A percentile compares a stretch with the other conserved stretches of the same genome.
phyloP scores from a whole-genome alignment of 2,329 filamentous ascomycete genomes.

The Cladosporium sp. region DNA sequence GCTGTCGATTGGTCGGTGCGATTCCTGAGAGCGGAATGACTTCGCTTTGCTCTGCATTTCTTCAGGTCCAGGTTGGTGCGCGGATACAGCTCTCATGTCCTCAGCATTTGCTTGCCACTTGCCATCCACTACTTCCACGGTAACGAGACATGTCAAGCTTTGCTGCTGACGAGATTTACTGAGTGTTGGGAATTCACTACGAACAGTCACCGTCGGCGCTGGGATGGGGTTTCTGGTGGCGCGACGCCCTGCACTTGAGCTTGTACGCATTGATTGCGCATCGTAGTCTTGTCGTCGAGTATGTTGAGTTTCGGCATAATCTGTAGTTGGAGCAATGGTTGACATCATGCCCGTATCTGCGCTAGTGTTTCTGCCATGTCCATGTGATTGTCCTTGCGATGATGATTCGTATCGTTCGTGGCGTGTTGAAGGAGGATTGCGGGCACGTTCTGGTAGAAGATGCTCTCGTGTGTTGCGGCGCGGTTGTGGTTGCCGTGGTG shows the following conservation, averaged over 20 bases:
- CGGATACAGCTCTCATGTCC: slow-evolving; percentile 61
- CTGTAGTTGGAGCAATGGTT: slow-evolving; percentile 65
- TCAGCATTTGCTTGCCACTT: slow-evolving; percentile 88
- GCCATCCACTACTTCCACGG: slow-evolving; percentile 87
- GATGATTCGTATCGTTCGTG: slow-evolving; percentile 28
- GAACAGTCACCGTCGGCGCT: slow-evolving; percentile 84
- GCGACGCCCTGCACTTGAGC: slow-evolving; percentile 64
- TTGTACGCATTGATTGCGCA: slow-evolving; percentile 91
- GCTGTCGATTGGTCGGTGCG: slow-evolving; percentile 40
- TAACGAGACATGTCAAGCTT: slow-evolving; percentile 88
- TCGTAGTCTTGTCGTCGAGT: slow-evolving; percentile 88
- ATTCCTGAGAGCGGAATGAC: slow-evolving; percentile 43
- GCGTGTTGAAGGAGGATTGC: slow-evolving; percentile 18
- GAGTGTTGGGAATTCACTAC: slow-evolving; percentile 94
- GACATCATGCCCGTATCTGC: slow-evolving; percentile 55
- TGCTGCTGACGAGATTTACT: slow-evolving; percentile 91
- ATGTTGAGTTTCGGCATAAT: slow-evolving; percentile 72
- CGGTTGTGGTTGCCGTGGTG: slow-evolving; percentile 18
- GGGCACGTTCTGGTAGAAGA: slow-evolving; percentile 28
- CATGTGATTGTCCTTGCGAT: slow-evolving; percentile 20
- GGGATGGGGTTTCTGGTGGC: slow-evolving; percentile 82
- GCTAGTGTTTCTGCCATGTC: slow-evolving; percentile 76
- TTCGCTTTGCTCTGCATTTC: slow-evolving; percentile 2
- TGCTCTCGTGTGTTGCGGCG: slow-evolving; percentile 27
- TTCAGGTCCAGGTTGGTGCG: not conserved